Evolutionary conservation across 495 filamentous ascomycete genomes (phyloP), one percentile per base, ranked within the genome.

Genomic region (Clohesyomyces aquaticus): DNA sequence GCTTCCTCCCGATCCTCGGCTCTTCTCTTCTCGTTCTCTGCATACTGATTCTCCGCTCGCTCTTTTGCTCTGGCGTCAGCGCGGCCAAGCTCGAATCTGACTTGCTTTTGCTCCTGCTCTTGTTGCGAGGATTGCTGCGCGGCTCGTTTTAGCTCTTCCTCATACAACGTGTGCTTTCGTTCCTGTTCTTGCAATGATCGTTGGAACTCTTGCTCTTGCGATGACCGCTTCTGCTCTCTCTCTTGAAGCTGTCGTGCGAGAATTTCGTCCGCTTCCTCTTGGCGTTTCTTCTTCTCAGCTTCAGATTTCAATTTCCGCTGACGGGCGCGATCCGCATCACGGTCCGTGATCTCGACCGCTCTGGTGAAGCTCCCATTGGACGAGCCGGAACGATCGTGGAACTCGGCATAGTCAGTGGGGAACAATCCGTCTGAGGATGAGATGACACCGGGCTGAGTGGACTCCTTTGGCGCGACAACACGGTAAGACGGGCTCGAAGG

Each of bases 1-100:
- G n/a, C n/a, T n/a, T 63, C 50, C 22, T 68, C 65, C n/a, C 65
- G 25, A 4, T 53, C 65, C 32, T 68, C 65, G 12, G 59, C 61
- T 25, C 62, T 28, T 47, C 61, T 35, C 62, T 65, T 65, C 51
- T 69, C 61, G 19, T 26, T 55, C 57, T 69, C 61, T 27, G 61
- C 66, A 42, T 43, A 14, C 23, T 45, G 26, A 16, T 64, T 55
- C 45, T 69, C 61, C 1, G 4, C 27, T 19, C 66, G 50, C 19
- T 50, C 25, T n/a, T 65, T 41, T 27, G 27, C 66, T 18, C 62
- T 45, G 0, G 38, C 46, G 8, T 61, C 61, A n/a, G 32, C 56
- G 11, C 66, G 49, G 25, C 52, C 66, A 27, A 56, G 53, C 29
- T 65, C 61, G 14, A 65, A 59, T 1, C 38, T n/a, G 41, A 59